phyloP scores from a whole-genome alignment of 164 flowering plant genomes.

The Annona cherimola region DNA sequence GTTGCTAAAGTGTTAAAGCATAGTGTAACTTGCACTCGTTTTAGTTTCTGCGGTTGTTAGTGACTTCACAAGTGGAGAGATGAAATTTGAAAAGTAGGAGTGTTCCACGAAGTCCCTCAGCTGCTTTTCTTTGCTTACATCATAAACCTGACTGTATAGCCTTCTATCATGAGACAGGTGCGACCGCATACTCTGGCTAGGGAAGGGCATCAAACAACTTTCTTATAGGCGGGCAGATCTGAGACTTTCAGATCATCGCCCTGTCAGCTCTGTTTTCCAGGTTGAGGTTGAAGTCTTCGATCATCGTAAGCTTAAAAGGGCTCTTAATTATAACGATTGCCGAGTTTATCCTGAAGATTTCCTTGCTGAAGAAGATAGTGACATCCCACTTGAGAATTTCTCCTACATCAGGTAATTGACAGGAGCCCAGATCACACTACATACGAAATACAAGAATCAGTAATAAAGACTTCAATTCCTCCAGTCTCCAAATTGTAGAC shows the following conservation, averaged over 20 bases:
- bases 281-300: conserved; percentile 81
- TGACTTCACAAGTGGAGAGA: not conserved
- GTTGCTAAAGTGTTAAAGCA: not conserved
- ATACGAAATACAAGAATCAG: no score
- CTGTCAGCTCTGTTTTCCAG: conserved; percentile 72
- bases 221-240: conserved; percentile 56
- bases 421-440: no score
- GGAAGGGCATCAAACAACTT: conserved; percentile 81
- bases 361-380: conserved; percentile 30
- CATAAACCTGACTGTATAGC: not conserved
- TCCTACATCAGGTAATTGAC: conserved; percentile 23
- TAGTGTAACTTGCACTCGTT: not conserved
- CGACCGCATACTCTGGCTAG: conserved; percentile 86
- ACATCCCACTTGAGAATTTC: conserved; percentile 8
- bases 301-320: conserved; percentile 63
- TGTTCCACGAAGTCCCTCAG: not conserved
- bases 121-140: not conserved
- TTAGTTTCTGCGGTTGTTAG: not conserved
- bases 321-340: conserved; percentile 51
- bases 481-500: no score
- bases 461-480: no score
- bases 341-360: conserved; percentile 56
- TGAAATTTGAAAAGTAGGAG: not conserved
- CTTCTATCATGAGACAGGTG: conserved; percentile 53
- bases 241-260: conserved; percentile 86